These are phyloP conservation scores for Raffaelea arxii DNA, from an alignment of 2,329 filamentous ascomycete genomes.

Conservation along the genomic window DNA sequence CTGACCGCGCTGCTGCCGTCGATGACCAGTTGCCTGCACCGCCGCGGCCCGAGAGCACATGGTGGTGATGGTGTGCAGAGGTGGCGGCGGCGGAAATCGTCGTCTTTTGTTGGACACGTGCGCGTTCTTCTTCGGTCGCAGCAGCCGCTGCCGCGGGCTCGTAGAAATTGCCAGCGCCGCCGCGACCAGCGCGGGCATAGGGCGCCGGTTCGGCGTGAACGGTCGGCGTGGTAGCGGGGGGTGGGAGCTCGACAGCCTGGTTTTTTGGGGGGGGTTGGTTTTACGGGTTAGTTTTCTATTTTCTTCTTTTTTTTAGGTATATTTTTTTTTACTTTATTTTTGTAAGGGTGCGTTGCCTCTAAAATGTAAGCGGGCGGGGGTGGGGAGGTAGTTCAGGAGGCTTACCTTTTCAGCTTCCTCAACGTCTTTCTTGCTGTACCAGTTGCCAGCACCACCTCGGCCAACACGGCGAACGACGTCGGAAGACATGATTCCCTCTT, in stretches of 20 bases:
- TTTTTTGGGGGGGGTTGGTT: background rate
- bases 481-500: constrained; percentile 17
- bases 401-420: constrained; percentile 27
- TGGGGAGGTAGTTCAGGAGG: background rate
- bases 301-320: no score
- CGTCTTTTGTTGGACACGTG: background rate
- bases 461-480: constrained; percentile 44
- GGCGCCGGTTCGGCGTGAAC: constrained; percentile 8
- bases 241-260: constrained; percentile 5
- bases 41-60: constrained; percentile 35
- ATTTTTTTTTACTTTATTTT: no score
- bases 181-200: constrained; percentile 41
- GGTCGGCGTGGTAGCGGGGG: constrained; percentile 14
- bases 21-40: constrained; percentile 47
- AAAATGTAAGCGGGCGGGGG: no score
- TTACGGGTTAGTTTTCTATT: no score
- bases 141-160: constrained; percentile 24
- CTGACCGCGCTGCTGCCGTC: constrained; percentile 14
- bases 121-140: constrained; percentile 21
- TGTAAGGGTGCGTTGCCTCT: no score
- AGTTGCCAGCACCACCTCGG: constrained; percentile 57
- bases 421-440: constrained; percentile 41
- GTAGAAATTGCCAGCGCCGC: constrained; percentile 53
- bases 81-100: background rate
- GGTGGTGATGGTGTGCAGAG: constrained; percentile 10